Percentiles rank a stretch among this genome's conserved stretches.
Conservation (phyloP, 1,139 yeast species). For the Martiniozyma asiatica region DNA sequence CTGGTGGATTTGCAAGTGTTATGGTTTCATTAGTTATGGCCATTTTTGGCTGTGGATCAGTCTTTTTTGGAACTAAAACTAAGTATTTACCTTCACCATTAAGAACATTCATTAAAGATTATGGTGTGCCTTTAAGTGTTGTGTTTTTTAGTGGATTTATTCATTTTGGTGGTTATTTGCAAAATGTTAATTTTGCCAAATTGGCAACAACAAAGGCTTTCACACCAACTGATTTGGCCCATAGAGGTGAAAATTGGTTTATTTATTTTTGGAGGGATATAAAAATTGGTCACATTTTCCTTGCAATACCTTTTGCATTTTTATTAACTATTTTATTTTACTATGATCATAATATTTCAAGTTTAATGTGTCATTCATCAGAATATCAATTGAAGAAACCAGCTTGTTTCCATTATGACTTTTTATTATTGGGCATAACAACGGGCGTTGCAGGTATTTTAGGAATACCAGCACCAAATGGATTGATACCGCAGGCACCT, state of each 20-base stretch:
- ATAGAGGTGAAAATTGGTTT: conserved; percentile 50
- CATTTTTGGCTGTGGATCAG: conserved; percentile 58
- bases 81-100: conserved; percentile 46
- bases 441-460: conserved; percentile 79
- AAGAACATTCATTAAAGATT: conserved; percentile 70
- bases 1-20: conserved; percentile 67
- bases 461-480: conserved; percentile 94
- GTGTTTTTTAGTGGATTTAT: conserved; percentile 85
- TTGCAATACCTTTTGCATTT: conserved; percentile 88
- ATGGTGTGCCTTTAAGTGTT: conserved; percentile 73
- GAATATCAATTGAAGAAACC: conserved; percentile 78
- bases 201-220: conserved; percentile 68
- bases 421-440: conserved; percentile 68
- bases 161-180: conserved; percentile 74
- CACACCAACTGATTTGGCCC: conserved; percentile 46
- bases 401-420: conserved; percentile 87
- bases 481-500: conserved; percentile 95
- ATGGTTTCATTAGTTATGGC: conserved; percentile 64
- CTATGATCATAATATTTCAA: conserved; percentile 91
- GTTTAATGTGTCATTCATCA: conserved; percentile 80
- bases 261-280: conserved; percentile 68
- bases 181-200: conserved; percentile 37
- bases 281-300: conserved; percentile 59
- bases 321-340: conserved; percentile 74
- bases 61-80: conserved; percentile 46